These are phyloP conservation scores for Raffaelea albimanens DNA, from an alignment of 2,329 filamentous ascomycete species.

Conservation along the genomic window DNA sequence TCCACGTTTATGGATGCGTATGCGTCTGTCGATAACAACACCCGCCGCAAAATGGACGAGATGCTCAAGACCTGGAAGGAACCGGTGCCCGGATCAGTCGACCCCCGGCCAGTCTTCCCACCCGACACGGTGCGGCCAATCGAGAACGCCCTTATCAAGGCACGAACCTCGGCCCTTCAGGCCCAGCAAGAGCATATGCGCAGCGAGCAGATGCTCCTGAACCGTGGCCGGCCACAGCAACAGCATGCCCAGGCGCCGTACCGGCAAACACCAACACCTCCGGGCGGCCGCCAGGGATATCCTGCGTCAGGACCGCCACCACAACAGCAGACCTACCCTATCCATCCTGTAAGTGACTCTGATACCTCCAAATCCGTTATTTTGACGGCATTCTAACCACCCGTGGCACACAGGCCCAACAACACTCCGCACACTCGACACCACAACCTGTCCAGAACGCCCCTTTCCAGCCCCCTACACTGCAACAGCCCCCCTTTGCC, in stretches of 20 bases:
- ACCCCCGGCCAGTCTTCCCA: constrained; percentile 85
- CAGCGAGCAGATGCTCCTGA: constrained; percentile 45
- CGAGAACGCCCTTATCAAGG: constrained; percentile 88
- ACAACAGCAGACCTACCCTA: constrained; percentile 17
- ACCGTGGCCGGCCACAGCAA: constrained; percentile 24
- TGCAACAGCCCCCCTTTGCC: constrained; percentile 10
- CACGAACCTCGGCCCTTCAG: constrained; percentile 52
- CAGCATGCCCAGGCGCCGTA: constrained; percentile 42
- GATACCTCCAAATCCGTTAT: too few relatives aligned
- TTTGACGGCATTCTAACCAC: too few relatives aligned
- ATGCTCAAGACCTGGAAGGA: constrained; percentile 98
- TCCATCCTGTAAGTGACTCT: constrained; percentile 13
- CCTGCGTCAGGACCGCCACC: constrained; percentile 20
- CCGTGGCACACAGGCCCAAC: constrained; percentile 18
- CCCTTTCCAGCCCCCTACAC: constrained; percentile 30
- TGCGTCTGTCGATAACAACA: constrained; percentile 71
- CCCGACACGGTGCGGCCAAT: constrained; percentile 81
- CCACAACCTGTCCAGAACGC: constrained; percentile 27
- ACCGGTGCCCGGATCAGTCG: constrained; percentile 85
- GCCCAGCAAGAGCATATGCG: constrained; percentile 46
- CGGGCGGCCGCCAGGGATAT: constrained; percentile 31
- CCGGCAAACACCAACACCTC: constrained; percentile 67
- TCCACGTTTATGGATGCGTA: constrained; percentile 96
- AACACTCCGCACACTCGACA: constrained; percentile 16
- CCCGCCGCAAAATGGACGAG: constrained; percentile 87